These are phyloP conservation scores for Lactarius psammicola DNA, from an alignment of 768 basidiomycete genomes.

Conservation along the genomic window DNA sequence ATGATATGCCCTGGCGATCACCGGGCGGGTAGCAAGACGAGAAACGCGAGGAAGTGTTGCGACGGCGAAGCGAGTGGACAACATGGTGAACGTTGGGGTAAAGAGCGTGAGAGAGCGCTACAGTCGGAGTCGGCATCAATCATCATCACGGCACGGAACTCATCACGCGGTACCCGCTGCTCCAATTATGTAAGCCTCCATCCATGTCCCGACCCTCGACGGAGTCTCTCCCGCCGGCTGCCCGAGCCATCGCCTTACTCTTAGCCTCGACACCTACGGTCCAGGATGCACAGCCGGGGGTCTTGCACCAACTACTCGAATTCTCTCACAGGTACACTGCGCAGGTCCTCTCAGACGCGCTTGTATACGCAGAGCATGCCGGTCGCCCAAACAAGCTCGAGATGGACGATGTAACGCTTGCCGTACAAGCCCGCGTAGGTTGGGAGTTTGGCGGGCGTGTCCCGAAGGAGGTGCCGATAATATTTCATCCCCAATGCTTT, in stretches of 20 bases:
- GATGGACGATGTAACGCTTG: conserved; percentile 76
- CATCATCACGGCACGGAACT: background rate
- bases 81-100: conserved; percentile 55
- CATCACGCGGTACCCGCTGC: background rate
- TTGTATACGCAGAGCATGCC: conserved; percentile 85
- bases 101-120: conserved; percentile 5
- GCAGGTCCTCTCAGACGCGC: conserved; percentile 80
- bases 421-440: conserved; percentile 85
- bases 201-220: conserved; percentile 45
- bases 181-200: conserved; percentile 4
- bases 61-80: conserved; percentile 55
- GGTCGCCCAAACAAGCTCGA: conserved; percentile 76
- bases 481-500: background rate
- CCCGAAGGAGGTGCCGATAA: conserved; percentile 70
- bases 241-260: conserved; percentile 78
- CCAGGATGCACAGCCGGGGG: conserved; percentile 82
- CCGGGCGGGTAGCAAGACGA: conserved; percentile 46
- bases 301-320: conserved; percentile 83
- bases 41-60: conserved; percentile 44
- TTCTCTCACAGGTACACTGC: conserved; percentile 82
- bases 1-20: conserved; percentile 74
- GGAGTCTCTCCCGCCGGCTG: conserved; percentile 75
- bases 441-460: conserved; percentile 91
- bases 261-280: conserved; percentile 81
- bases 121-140: background rate